A percentile compares a stretch with the other conserved stretches of the same genome.
Evolutionary conservation across 306 rosid species (phyloP).

Genomic region (Malus fusca): DNA sequence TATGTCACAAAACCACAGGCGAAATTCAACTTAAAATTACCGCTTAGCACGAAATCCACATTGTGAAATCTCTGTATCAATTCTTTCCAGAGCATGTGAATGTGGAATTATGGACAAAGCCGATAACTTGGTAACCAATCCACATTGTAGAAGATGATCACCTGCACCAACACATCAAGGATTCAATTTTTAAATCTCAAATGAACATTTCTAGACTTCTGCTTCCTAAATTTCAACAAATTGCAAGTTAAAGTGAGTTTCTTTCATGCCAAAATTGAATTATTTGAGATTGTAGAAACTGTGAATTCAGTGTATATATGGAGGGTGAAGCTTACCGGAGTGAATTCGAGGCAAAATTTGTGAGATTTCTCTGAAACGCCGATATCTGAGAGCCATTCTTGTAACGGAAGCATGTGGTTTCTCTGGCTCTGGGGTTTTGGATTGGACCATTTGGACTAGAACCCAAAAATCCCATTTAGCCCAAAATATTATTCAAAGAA

Average conservation of each 20-base stretch:
- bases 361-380: constrained; percentile 29
- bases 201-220: not conserved
- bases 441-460: not conserved
- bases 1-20: not conserved
- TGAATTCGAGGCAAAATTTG: constrained; percentile 12
- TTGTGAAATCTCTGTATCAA: constrained; percentile 10
- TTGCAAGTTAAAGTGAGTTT: not conserved
- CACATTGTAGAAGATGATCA: constrained; percentile 24
- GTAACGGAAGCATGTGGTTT: not conserved
- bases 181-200: not conserved
- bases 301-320: not conserved
- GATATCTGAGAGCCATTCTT: constrained; percentile 27
- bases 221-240: not conserved
- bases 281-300: not conserved
- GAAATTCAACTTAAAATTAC: constrained; percentile 8
- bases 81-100: constrained; percentile 15
- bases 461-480: too few relatives aligned
- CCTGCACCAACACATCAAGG: constrained; percentile 20
- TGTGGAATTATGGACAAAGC: constrained; percentile 11
- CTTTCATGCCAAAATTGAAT: not conserved
- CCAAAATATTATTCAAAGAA: not conserved
- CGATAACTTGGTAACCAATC: constrained; percentile 7
- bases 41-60: constrained; percentile 27
- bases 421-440: not conserved
- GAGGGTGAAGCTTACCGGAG: constrained; percentile 15